These are phyloP conservation scores for Scheffersomyces insectosa DNA, from an alignment of 1,139 yeast species.

Conservation along the genomic window DNA sequence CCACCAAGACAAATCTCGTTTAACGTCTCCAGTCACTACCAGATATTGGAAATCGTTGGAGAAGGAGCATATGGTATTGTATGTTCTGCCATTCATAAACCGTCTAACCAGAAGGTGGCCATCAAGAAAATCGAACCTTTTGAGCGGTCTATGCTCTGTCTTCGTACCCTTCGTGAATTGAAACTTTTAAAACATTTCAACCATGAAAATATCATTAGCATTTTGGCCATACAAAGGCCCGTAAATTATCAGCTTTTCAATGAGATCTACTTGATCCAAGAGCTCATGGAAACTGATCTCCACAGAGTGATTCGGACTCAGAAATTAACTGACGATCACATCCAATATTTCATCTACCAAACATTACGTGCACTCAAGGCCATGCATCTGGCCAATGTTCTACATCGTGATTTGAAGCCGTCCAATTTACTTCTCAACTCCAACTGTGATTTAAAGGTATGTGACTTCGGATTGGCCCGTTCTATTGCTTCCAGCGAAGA, in stretches of 20 bases:
- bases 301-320: conserved; percentile 90
- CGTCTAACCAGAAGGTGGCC: conserved; percentile 88
- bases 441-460: conserved; percentile 89
- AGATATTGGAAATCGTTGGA: conserved; percentile 78
- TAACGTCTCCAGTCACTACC: conserved; percentile 86
- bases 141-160: conserved; percentile 87
- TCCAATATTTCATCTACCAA: conserved; percentile 91
- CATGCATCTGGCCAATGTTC: conserved; percentile 86
- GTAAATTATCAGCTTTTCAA: conserved; percentile 68
- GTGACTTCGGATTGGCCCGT: conserved; percentile 94
- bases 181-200: conserved; percentile 83
- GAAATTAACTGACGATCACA: conserved; percentile 82
- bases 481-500: conserved; percentile 49
- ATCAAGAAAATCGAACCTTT: conserved; percentile 94
- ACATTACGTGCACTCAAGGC: conserved; percentile 86
- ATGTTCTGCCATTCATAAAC: conserved; percentile 87
- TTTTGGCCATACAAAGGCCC: conserved; percentile 90
- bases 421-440: conserved; percentile 83
- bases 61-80: conserved; percentile 99
- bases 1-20: conserved; percentile 57
- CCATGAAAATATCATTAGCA: conserved; percentile 90
- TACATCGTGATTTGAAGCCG: conserved; percentile 93
- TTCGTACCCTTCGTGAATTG: conserved; percentile 86
- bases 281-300: conserved; percentile 93
- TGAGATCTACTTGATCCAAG: conserved; percentile 92